These are phyloP conservation scores for Lactarius sp. DNA, from an alignment of 768 basidiomycete species.

Conservation along the genomic window DNA sequence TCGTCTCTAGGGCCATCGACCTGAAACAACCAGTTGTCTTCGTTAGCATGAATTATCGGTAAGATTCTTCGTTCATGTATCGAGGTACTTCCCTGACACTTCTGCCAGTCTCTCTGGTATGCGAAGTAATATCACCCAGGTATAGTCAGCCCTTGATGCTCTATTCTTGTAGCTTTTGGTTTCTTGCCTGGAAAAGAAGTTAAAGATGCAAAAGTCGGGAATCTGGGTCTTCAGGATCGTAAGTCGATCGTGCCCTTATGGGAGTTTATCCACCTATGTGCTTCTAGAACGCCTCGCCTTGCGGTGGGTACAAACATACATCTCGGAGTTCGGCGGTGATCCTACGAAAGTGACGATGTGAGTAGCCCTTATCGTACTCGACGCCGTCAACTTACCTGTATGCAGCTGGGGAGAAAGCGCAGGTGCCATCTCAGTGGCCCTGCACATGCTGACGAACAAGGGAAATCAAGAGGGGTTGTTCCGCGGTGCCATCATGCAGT, in stretches of 20 bases:
- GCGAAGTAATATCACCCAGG: not conserved
- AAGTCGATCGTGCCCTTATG: constrained; percentile 26
- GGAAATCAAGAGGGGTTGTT: constrained; percentile 39
- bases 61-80: not conserved
- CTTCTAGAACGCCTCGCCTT: constrained; percentile 50
- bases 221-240: constrained; percentile 67
- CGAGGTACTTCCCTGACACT: not conserved
- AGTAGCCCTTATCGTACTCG: constrained; percentile 22
- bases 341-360: constrained; percentile 55
- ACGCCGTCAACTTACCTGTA: constrained; percentile 5
- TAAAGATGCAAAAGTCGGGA: constrained; percentile 48
- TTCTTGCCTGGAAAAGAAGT: constrained; percentile 51
- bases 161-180: constrained; percentile 37
- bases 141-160: not conserved
- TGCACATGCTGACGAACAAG: constrained; percentile 41
- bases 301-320: constrained; percentile 64
- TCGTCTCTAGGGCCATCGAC: constrained; percentile 30
- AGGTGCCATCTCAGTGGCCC: constrained; percentile 44
- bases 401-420: constrained; percentile 48
- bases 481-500: constrained; percentile 43
- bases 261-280: not conserved
- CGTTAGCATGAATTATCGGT: constrained; percentile 31
- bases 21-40: constrained; percentile 27
- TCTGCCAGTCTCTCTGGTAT: constrained; percentile 20
- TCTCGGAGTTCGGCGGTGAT: constrained; percentile 61